These are phyloP conservation scores for Phytophthora pini DNA, from an alignment of 352 stramenopile species.

Conservation along the genomic window DNA sequence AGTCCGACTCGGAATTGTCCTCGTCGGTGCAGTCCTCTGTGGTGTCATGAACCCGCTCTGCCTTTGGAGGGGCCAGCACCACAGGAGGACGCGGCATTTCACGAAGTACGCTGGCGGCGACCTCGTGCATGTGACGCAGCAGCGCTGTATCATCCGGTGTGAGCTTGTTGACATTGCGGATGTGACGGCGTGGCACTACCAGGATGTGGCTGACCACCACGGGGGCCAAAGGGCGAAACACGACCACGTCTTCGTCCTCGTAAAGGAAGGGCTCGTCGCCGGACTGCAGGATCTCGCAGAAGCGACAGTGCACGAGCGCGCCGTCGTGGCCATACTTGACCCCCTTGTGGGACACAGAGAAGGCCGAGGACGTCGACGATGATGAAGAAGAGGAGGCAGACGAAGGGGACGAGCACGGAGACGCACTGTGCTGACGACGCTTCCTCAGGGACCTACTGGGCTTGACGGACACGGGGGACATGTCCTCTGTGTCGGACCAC, in stretches of 20 bases:
- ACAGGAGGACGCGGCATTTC: conserved; percentile 39
- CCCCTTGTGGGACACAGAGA: conserved; percentile 71
- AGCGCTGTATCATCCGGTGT: conserved; percentile 63
- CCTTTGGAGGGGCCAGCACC: conserved; percentile 24
- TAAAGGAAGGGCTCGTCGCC: conserved; percentile 79
- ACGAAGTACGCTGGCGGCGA: conserved; percentile 63
- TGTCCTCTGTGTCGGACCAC: conserved; percentile 54
- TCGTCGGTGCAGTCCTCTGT: conserved; percentile 24
- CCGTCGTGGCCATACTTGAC: conserved; percentile 75
- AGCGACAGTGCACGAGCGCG: conserved; percentile 75
- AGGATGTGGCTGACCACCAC: conserved; percentile 80
- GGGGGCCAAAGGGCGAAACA: conserved; percentile 78
- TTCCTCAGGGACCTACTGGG: conserved; percentile 20
- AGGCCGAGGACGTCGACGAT: conserved; percentile 33
- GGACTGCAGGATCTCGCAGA: conserved; percentile 82
- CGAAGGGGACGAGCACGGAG: conserved; percentile 24
- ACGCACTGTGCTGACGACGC: conserved; percentile 26
- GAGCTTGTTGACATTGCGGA: conserved; percentile 87
- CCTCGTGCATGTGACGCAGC: conserved; percentile 72
- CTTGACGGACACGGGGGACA: conserved; percentile 34
- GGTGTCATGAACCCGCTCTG: conserved; percentile 23
- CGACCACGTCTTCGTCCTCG: conserved; percentile 76
- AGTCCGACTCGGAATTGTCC: conserved; percentile 48
- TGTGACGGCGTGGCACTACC: conserved; percentile 83
- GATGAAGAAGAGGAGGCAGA: conserved; percentile 34